Conservation (phyloP, 768 basidiomycete species). For the Hericium coralloides region DNA sequence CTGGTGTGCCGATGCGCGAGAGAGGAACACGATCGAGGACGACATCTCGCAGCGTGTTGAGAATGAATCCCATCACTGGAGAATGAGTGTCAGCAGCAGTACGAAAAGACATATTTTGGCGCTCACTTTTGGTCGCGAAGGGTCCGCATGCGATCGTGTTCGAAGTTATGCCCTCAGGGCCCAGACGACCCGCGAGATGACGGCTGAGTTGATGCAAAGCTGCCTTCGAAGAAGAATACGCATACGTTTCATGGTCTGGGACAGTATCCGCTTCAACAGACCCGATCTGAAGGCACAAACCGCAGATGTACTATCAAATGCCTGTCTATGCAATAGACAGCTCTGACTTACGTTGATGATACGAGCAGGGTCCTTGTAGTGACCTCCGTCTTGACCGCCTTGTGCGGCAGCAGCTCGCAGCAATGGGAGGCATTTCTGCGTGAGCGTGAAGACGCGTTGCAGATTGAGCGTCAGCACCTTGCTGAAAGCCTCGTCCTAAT, state of each 20-base stretch:
- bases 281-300: conserved; percentile 36
- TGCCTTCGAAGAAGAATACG: conserved; percentile 59
- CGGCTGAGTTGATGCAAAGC: conserved; percentile 51
- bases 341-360: conserved; percentile 45
- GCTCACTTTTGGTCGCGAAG: conserved; percentile 26
- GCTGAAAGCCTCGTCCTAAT: conserved; percentile 45
- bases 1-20: conserved; percentile 47
- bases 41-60: conserved; percentile 35
- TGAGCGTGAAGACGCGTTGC: conserved; percentile 55
- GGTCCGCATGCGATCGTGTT: conserved; percentile 55
- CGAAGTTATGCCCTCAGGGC: conserved; percentile 46
- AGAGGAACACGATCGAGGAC: conserved; percentile 38
- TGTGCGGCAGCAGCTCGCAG: conserved; percentile 36
- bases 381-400: conserved; percentile 27
- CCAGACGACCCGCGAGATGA: conserved; percentile 47
- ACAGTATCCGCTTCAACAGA: conserved; percentile 50
- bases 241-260: conserved; percentile 52
- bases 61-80: conserved; percentile 46
- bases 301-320: too few species aligned
- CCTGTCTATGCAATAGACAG: too few species aligned
- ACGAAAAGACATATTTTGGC: neutral
- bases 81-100: neutral
- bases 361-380: conserved; percentile 39
- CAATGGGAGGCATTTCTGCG: conserved; percentile 51
- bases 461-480: conserved; percentile 57